A percentile compares a stretch with the other conserved stretches of the same genome.
These are phyloP conservation scores for Paradendryphiella salina DNA, from an alignment of 2,329 filamentous ascomycete genomes.

Conservation along the genomic window DNA sequence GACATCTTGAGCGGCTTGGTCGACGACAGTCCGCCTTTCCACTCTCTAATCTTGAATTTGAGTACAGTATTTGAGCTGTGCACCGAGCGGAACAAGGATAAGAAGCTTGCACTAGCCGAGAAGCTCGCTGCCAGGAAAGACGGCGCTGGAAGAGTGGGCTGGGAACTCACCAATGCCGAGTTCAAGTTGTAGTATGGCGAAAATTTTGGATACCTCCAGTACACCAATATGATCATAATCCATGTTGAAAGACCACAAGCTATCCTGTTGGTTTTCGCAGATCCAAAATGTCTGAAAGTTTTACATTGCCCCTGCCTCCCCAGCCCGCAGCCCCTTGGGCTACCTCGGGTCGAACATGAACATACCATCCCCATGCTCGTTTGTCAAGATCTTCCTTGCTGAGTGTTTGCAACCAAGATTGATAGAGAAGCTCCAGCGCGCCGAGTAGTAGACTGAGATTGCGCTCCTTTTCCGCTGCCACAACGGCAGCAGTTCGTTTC, in stretches of 20 bases:
- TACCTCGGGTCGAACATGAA: slow-evolving; percentile 74
- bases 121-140: slow-evolving; percentile 65
- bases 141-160: slow-evolving; percentile 56
- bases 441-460: slow-evolving; percentile 72
- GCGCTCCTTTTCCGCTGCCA: slow-evolving; percentile 65
- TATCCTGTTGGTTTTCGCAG: slow-evolving; percentile 24
- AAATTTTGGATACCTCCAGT: background rate
- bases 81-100: slow-evolving; percentile 70
- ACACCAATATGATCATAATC: background rate
- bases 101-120: slow-evolving; percentile 74
- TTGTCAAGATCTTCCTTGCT: slow-evolving; percentile 69
- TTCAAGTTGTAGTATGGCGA: slow-evolving; percentile 67
- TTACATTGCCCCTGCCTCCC: slow-evolving; percentile 77
- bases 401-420: slow-evolving; percentile 72
- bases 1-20: slow-evolving; percentile 68
- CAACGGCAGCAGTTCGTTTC: slow-evolving; percentile 55
- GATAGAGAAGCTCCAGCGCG: slow-evolving; percentile 70
- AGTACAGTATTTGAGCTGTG: slow-evolving; percentile 90
- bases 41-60: slow-evolving; percentile 84
- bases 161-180: slow-evolving; percentile 72
- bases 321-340: slow-evolving; percentile 74
- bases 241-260: background rate
- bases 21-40: slow-evolving; percentile 62
- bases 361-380: slow-evolving; percentile 81
- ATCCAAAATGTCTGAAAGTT: slow-evolving; percentile 62